phyloP scores from a whole-genome alignment of 257 asterid species.

The Eucommia ulmoides region DNA sequence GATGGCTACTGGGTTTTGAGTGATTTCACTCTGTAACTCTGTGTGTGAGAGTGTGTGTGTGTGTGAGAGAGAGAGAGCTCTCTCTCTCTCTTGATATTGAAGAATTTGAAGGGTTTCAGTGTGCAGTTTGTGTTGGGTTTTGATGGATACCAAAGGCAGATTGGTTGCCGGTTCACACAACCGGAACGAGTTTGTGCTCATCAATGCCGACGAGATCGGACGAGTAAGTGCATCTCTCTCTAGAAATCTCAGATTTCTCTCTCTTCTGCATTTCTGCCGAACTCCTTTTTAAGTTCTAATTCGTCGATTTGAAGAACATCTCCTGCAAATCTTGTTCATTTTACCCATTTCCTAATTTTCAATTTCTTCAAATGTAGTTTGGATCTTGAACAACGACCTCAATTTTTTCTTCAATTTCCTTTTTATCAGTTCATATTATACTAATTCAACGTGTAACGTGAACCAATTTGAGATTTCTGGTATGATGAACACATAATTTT shows the following conservation, averaged over 20 bases:
- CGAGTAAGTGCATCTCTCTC: background rate
- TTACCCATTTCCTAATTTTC: background rate
- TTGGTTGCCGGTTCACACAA: constrained; percentile 2
- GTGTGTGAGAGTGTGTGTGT: background rate
- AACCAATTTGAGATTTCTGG: too few species aligned
- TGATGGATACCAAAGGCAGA: constrained; percentile 1
- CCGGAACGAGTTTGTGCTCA: constrained; percentile 3
- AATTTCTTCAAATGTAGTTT: background rate
- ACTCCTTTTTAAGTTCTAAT: background rate
- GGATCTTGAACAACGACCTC: too few species aligned
- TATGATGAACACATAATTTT: background rate
- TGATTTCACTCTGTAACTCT: background rate
- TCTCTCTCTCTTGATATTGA: background rate
- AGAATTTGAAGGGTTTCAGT: background rate
- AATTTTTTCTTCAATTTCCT: too few species aligned
- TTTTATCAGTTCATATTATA: too few species aligned
- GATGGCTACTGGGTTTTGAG: background rate
- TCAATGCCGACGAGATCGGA: constrained; percentile 1
- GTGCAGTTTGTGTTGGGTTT: background rate
- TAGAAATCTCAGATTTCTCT: background rate
- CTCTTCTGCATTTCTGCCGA: background rate
- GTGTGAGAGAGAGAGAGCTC: background rate
- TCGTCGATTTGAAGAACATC: background rate
- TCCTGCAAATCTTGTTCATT: background rate
- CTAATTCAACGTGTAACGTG: too few species aligned